Percentiles rank a stretch among this genome's conserved stretches.
phyloP scores from a whole-genome alignment of 2,329 filamentous ascomycete genomes.

The Aureobasidium sp. region DNA sequence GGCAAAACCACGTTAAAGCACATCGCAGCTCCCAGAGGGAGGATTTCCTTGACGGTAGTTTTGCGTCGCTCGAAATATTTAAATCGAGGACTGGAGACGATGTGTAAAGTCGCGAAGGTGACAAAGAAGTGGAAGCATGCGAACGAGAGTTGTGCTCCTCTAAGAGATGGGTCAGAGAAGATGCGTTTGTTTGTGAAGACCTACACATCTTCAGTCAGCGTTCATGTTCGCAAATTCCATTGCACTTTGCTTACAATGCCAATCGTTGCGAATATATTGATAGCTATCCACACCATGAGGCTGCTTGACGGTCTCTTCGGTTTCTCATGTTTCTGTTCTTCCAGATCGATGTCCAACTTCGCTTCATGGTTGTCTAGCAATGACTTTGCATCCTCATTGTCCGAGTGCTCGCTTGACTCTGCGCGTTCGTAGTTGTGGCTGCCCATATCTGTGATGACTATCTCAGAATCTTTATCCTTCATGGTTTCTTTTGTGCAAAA shows the following conservation, averaged over 20 bases:
- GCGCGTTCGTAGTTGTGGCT: background rate
- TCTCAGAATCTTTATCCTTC: background rate
- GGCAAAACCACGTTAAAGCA: conserved; percentile 62
- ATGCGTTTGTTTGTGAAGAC: conserved; percentile 16
- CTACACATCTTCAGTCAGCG: background rate
- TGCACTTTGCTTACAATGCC: background rate
- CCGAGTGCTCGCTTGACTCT: background rate
- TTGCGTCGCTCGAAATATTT: conserved; percentile 53
- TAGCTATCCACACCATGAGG: conserved; percentile 13
- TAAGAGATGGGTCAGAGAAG: conserved; percentile 10
- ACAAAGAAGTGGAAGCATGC: conserved; percentile 62
- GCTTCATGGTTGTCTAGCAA: background rate
- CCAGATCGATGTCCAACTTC: background rate
- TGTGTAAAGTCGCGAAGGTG: conserved; percentile 55
- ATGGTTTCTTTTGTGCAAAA: background rate
- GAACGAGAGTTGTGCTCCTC: conserved; percentile 41
- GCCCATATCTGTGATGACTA: background rate
- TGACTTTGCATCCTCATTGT: background rate
- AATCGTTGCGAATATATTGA: conserved; percentile 14
- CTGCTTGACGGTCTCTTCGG: background rate
- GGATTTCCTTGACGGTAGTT: conserved; percentile 48
- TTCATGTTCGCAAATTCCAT: background rate
- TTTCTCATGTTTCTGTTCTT: background rate
- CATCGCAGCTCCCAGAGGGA: conserved; percentile 60
- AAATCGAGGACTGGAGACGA: conserved; percentile 51